phyloP scores from a whole-genome alignment of 108 stramenopile species.

The Discostella pseudostelligera region DNA sequence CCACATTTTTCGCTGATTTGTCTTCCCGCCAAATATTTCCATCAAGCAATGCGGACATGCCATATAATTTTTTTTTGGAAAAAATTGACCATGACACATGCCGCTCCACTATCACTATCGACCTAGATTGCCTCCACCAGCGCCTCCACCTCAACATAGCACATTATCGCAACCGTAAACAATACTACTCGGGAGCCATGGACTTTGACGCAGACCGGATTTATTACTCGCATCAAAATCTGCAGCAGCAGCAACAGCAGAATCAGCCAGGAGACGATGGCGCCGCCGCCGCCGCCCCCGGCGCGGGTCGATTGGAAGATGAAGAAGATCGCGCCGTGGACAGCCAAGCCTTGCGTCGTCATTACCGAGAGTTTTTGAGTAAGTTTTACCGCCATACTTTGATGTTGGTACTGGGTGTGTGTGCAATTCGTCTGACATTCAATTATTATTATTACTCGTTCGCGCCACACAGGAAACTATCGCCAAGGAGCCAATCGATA shows the following conservation, averaged over 20 bases:
- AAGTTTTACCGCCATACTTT: too few species aligned
- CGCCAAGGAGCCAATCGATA: slow-evolving; percentile 72
- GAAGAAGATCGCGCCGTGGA: slow-evolving; percentile 50
- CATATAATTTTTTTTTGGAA: too few species aligned
- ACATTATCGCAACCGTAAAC: too few species aligned
- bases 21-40: too few species aligned
- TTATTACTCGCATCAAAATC: slow-evolving; percentile 85
- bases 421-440: background rate
- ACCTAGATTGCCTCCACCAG: too few species aligned
- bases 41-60: too few species aligned
- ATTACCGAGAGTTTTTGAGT: slow-evolving; percentile 86
- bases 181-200: slow-evolving; percentile 11
- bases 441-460: background rate
- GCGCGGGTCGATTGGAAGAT: slow-evolving; percentile 9
- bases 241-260: slow-evolving; percentile 53
- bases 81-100: too few species aligned
- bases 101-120: too few species aligned
- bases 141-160: too few species aligned
- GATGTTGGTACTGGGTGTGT: too few species aligned
- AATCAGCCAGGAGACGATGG: slow-evolving; percentile 19
- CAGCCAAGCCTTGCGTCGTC: slow-evolving; percentile 65
- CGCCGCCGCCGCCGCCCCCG: slow-evolving; percentile 4
- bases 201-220: slow-evolving; percentile 84
- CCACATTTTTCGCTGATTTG: too few species aligned
- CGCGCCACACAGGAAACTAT: slow-evolving; percentile 61